These are phyloP conservation scores for Diaporthe sp. DNA, from an alignment of 2,329 filamentous ascomycete species.

Conservation along the genomic window DNA sequence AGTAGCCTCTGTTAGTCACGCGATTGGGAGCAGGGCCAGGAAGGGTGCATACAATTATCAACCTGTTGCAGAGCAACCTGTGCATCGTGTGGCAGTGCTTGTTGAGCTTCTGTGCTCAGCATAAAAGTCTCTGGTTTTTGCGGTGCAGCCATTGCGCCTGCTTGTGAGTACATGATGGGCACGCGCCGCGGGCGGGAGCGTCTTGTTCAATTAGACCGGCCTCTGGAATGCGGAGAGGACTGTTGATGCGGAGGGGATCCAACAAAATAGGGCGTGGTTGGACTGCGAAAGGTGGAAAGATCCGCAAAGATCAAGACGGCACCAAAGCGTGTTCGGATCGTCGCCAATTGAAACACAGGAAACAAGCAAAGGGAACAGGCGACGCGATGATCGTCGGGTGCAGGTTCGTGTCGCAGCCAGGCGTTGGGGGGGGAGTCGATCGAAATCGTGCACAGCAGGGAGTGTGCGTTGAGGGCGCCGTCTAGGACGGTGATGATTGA, in stretches of 20 bases:
- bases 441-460: constrained; percentile 5
- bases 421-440: constrained; percentile 33
- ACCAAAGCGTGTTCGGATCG: constrained; percentile 36
- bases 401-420: constrained; percentile 41
- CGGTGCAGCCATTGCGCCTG: constrained; percentile 88
- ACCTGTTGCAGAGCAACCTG: constrained; percentile 98
- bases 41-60: constrained; percentile 84
- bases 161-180: constrained; percentile 81
- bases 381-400: constrained; percentile 38
- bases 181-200: constrained; percentile 35
- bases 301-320: constrained; percentile 38
- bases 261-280: constrained; percentile 8
- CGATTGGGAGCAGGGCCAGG: neutral
- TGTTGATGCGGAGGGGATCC: constrained; percentile 7
- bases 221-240: constrained; percentile 32
- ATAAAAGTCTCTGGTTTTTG: constrained; percentile 99
- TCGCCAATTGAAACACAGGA: constrained; percentile 39
- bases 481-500: constrained; percentile 26
- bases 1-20: constrained; percentile 45
- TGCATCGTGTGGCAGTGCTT: constrained; percentile 94
- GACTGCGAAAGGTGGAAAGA: constrained; percentile 13
- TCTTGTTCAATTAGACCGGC: constrained; percentile 32
- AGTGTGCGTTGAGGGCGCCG: constrained; percentile 7
- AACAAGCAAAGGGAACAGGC: constrained; percentile 26
- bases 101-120: constrained; percentile 96